A percentile compares a stretch with the other conserved stretches of the same genome.
Evolutionary conservation across 2,329 filamentous ascomycete species (phyloP).

Genomic region (Trichophyton verrucosum): DNA sequence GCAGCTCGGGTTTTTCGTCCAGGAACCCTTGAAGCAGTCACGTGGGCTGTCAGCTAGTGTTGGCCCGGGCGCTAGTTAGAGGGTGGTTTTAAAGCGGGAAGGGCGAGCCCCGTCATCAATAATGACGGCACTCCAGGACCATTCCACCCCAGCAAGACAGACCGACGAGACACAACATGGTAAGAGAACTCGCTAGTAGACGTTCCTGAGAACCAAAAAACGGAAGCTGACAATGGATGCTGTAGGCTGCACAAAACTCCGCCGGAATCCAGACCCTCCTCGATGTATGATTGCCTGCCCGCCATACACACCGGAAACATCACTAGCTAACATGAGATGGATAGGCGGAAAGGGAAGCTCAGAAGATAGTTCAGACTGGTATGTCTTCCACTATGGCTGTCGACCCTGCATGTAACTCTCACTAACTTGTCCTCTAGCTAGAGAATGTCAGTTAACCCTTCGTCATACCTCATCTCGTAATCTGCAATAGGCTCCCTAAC

Average conservation of each 20-base stretch:
- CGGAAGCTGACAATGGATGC: conserved; percentile 1
- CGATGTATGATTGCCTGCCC: conserved; percentile 54
- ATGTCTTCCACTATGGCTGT: conserved; percentile 19
- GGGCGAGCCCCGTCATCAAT: background rate
- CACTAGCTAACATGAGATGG: conserved; percentile 6
- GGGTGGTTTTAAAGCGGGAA: background rate
- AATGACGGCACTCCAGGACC: conserved; percentile 2
- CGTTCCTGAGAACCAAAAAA: background rate
- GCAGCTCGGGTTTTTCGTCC: background rate
- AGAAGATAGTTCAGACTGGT: conserved; percentile 99
- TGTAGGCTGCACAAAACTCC: conserved; percentile 80
- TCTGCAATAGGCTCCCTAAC: background rate
- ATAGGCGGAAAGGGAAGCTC: conserved; percentile 92
- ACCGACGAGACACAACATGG: conserved; percentile 3
- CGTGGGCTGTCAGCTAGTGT: background rate
- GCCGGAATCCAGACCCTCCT: conserved; percentile 96
- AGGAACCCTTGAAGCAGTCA: background rate
- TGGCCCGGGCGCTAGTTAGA: background rate
- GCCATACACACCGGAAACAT: background rate
- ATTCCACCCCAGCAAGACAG: background rate
- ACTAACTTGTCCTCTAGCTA: conserved; percentile 41
- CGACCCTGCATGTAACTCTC: background rate
- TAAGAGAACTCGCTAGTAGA: background rate
- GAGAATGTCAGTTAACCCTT: conserved; percentile 58
- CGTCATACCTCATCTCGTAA: background rate